Evolutionary conservation across 2,329 filamentous ascomycete species (phyloP).

Genomic region (Cladorrhinum sp.): DNA sequence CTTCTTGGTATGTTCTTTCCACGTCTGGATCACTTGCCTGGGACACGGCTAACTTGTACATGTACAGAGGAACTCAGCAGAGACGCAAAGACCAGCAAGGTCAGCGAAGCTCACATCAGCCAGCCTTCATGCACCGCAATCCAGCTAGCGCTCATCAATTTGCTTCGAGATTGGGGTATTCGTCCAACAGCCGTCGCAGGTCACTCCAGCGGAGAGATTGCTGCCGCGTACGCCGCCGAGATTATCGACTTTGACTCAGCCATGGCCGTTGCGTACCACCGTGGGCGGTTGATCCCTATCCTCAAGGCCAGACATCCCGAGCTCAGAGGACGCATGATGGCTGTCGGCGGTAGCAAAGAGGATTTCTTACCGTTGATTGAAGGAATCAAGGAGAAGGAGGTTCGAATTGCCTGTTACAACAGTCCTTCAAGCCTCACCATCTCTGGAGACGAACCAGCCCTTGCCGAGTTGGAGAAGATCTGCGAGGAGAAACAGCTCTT

Average conservation of each 20-base stretch:
- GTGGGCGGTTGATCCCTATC: slow-evolving; percentile 43
- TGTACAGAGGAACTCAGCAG: slow-evolving; percentile 34
- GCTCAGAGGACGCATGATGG: slow-evolving; percentile 52
- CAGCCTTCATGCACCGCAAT: slow-evolving; percentile 40
- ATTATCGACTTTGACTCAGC: slow-evolving; percentile 43
- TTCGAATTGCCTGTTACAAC: slow-evolving; percentile 26
- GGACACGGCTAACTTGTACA: slow-evolving; percentile 10
- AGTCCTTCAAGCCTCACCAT: slow-evolving; percentile 9
- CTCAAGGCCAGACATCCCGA: slow-evolving; percentile 40
- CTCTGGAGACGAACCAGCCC: slow-evolving; percentile 23
- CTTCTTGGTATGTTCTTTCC: slow-evolving; percentile 25
- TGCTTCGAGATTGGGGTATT: slow-evolving; percentile 37
- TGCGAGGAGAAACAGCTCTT: slow-evolving; percentile 31
- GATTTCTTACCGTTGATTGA: slow-evolving; percentile 41
- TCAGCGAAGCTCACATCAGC: slow-evolving; percentile 39
- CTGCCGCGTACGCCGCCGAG: slow-evolving; percentile 46
- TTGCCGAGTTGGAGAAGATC: slow-evolving; percentile 27
- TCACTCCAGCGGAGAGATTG: slow-evolving; percentile 44
- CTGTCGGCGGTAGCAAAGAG: slow-evolving; percentile 47
- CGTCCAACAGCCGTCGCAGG: slow-evolving; percentile 36
- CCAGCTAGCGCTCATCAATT: slow-evolving; percentile 38
- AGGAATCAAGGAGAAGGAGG: slow-evolving; percentile 33
- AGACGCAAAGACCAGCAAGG: slow-evolving; percentile 35
- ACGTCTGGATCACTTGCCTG: not conserved
- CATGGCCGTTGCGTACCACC: slow-evolving; percentile 49